phyloP scores from a whole-genome alignment of 768 basidiomycete genomes.

The Mycena kentingensis region DNA sequence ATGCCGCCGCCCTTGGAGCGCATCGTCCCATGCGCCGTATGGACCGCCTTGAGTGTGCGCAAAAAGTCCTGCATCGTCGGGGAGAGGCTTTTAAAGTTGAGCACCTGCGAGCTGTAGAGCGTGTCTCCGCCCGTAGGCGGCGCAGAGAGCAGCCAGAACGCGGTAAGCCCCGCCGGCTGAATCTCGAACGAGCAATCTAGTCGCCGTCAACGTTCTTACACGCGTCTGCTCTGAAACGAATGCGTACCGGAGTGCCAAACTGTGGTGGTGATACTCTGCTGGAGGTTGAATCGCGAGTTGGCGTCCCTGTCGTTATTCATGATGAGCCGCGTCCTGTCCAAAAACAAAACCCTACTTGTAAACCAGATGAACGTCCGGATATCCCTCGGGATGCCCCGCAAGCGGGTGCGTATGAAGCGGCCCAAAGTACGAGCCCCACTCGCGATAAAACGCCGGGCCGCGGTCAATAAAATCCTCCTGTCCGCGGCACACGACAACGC shows the following conservation, averaged over 20 bases:
- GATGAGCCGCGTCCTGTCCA: neutral
- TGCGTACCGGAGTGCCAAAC: slow-evolving; percentile 64
- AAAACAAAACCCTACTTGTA: slow-evolving; percentile 51
- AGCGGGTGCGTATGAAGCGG: slow-evolving; percentile 79
- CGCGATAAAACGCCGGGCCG: slow-evolving; percentile 57
- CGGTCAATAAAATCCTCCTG: slow-evolving; percentile 78
- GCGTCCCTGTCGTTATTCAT: slow-evolving; percentile 54
- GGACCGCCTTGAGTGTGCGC: slow-evolving; percentile 75
- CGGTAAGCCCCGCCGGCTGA: slow-evolving; percentile 86
- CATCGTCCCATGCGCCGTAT: slow-evolving; percentile 79
- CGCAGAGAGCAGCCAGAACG: slow-evolving; percentile 75
- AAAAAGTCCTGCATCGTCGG: slow-evolving; percentile 77
- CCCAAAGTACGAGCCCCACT: slow-evolving; percentile 21
- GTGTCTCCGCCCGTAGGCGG: slow-evolving; percentile 72
- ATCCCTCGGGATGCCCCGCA: slow-evolving; percentile 65
- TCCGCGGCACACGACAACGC: slow-evolving; percentile 73
- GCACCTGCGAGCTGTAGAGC: slow-evolving; percentile 67
- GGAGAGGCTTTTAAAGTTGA: slow-evolving; percentile 70
- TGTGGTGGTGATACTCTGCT: slow-evolving; percentile 55
- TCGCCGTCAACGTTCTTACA: neutral
- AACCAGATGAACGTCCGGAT: slow-evolving; percentile 80
- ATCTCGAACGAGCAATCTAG: slow-evolving; percentile 78
- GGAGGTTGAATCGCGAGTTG: slow-evolving; percentile 71
- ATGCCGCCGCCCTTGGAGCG: slow-evolving; percentile 69
- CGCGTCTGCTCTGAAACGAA: neutral